Base-by-base conservation (phyloP, 2,329 filamentous ascomycete species). In the Neofusicoccum cordaticola region DNA sequence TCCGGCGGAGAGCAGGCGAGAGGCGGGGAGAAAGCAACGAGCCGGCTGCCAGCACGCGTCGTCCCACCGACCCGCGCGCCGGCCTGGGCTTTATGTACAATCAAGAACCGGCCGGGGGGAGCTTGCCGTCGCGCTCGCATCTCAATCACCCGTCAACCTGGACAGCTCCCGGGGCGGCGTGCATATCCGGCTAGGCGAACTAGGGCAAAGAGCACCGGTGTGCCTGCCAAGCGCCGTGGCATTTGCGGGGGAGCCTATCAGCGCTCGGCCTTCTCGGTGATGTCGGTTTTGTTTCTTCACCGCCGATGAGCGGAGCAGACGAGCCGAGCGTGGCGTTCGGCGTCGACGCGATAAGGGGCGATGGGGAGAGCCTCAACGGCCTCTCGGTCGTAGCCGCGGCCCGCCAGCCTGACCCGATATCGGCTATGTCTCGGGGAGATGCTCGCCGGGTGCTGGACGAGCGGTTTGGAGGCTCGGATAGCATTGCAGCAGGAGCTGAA, bases 191-290 rank as follows among this genome's bases (percentile, higher is more conserved):
- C 35, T 56, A 56, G 37, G 51, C 51, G 4, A 12, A n/a, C 48
- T 51, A 17, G 37, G 51, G 51, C 51, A 39, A 56, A 56, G 51
- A 56, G 35, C 51, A 22, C n/a, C 22, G 37, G 22, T 19, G 56
- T 60, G 41, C 56, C 56, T 60, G 56, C 56, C 56, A 60, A 60
- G 56, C n/a, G 34, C 27, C 3, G 5, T 15, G 42, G 41, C 41
- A 22, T 31, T 35, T 35, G 41, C 41, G 56, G 56, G 56, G 56
- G 31, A 37, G 39, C 56, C 56, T 60, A 60, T 60, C 42, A 47
- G 56, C n/a, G 15, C 37, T 8, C 56, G 56, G 56, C n/a, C 56
- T 47, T 60, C 27, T 60, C 56, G 56, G 56, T 22, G 42, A 60
- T 60, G 27, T 60, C 56, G 56, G 56, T 35, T 15, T 35, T 35